These are phyloP conservation scores for Oryza brachyantha DNA, from an alignment of 176 grass and related monocot genomes.

Conservation along the genomic window DNA sequence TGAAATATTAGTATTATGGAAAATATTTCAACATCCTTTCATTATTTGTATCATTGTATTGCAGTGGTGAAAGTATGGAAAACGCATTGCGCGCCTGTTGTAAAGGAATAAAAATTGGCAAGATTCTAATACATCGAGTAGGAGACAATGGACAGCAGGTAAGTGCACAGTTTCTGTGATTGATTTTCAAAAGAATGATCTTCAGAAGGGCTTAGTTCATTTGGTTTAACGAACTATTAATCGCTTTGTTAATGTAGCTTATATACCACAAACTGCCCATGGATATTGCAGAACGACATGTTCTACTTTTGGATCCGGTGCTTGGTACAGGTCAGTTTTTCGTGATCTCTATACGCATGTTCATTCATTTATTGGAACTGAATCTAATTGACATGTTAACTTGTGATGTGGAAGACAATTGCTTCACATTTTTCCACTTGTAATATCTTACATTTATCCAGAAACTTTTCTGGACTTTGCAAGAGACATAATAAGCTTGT, in stretches of 20 bases:
- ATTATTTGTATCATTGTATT: conserved; percentile 7
- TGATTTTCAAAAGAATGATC: not conserved
- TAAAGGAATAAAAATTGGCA: conserved; percentile 99
- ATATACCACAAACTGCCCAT: conserved; percentile 95
- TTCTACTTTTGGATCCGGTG: conserved; percentile 97
- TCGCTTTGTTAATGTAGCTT: conserved; percentile 47
- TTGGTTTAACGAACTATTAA: not conserved
- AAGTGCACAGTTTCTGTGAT: conserved; percentile 33
- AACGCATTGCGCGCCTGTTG: conserved; percentile 94
- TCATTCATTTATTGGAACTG: conserved; percentile 16
- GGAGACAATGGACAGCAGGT: conserved; percentile 95
- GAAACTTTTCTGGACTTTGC: not conserved
- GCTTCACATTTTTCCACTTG: not conserved
- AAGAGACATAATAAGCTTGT: not conserved
- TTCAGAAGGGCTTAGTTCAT: not conserved
- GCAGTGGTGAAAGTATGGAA: conserved; percentile 99
- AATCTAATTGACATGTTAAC: not conserved
- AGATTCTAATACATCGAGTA: conserved; percentile 94
- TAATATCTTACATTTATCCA: not conserved
- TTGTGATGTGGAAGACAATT: not conserved
- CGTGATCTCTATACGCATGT: not conserved
- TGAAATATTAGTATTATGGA: not conserved
- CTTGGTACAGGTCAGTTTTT: conserved; percentile 84
- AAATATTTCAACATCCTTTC: not conserved
- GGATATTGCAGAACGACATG: conserved; percentile 94